A percentile compares a stretch with the other conserved stretches of the same genome.
Conservation (phyloP, 2,329 filamentous ascomycete genomes). For the Aspergillus sp. region DNA sequence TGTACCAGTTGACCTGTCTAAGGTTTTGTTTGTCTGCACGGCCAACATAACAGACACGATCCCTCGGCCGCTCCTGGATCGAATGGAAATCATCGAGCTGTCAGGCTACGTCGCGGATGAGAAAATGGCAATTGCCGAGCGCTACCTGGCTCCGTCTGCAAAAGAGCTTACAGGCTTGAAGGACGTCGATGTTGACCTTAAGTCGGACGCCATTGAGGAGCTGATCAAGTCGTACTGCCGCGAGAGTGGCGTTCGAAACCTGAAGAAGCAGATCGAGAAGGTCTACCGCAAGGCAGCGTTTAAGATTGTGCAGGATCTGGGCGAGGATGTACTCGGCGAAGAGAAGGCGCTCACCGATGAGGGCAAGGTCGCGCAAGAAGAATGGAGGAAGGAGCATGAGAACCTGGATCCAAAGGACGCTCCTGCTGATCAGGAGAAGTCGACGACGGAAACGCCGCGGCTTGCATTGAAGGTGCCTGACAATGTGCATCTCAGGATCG, state of each 20-base stretch:
- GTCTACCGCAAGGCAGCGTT: constrained; percentile 94
- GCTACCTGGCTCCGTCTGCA: constrained; percentile 85
- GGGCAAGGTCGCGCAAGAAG: constrained; percentile 67
- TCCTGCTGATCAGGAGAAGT: constrained; percentile 34
- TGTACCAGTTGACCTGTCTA: constrained; percentile 91
- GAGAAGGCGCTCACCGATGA: constrained; percentile 75
- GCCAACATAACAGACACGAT: constrained; percentile 99
- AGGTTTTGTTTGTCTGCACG: constrained; percentile 96
- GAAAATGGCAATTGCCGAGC: constrained; percentile 96
- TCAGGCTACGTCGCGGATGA: constrained; percentile 96
- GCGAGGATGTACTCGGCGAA: constrained; percentile 73
- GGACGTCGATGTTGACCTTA: constrained; percentile 79
- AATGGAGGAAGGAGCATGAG: constrained; percentile 44
- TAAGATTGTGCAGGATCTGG: constrained; percentile 92
- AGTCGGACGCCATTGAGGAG: constrained; percentile 81
- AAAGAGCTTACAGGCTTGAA: constrained; percentile 88
- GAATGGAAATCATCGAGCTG: constrained; percentile 95
- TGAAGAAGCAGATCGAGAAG: constrained; percentile 99
- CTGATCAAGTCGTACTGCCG: constrained; percentile 98
- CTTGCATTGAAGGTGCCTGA: constrained; percentile 76
- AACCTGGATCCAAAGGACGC: constrained; percentile 56
- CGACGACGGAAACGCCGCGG: constrained; percentile 52
- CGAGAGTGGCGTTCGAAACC: constrained; percentile 89
- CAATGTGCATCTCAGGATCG: constrained; percentile 73
- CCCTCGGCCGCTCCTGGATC: constrained; percentile 80